These are phyloP conservation scores for Stachybotrys chartarum DNA, from an alignment of 2,329 filamentous ascomycete genomes.

Conservation along the genomic window DNA sequence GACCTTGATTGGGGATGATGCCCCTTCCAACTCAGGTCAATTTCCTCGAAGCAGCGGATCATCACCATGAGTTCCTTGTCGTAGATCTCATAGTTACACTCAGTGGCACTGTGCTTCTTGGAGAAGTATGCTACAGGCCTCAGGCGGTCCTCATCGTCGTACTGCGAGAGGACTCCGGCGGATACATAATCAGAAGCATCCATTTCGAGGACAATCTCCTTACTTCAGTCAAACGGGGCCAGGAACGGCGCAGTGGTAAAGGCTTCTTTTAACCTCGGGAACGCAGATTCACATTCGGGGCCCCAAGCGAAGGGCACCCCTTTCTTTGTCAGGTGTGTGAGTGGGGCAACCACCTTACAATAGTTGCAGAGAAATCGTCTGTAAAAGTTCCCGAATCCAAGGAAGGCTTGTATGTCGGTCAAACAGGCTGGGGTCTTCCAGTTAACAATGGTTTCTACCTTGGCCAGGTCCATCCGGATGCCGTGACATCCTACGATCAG, in stretches of 20 bases:
- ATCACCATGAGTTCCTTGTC: too few species aligned
- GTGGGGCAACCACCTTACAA: not conserved
- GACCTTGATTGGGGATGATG: not conserved
- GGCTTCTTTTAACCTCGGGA: not conserved
- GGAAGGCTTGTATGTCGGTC: not conserved
- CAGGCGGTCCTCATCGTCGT: not conserved
- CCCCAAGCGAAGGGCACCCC: not conserved
- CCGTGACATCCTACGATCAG: not conserved
- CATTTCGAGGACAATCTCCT: not conserved
- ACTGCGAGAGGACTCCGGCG: not conserved
- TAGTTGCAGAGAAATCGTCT: not conserved
- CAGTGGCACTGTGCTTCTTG: not conserved
- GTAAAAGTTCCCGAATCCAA: not conserved
- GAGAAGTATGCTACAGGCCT: not conserved
- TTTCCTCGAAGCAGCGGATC: not conserved
- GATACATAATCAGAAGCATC: not conserved
- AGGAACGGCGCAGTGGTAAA: not conserved
- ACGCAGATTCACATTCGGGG: not conserved
- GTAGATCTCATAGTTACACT: constrained; percentile 1
- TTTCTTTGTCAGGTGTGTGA: not conserved
- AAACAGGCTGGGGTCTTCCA: not conserved
- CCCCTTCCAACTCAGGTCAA: not conserved
- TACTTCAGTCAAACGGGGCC: not conserved
- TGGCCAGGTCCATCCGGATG: not conserved
- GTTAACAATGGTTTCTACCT: not conserved